Evolutionary conservation across 2,329 filamentous ascomycete species (phyloP), one percentile per base, ranked within the genome.

Genomic region (Fusarium sp.): DNA sequence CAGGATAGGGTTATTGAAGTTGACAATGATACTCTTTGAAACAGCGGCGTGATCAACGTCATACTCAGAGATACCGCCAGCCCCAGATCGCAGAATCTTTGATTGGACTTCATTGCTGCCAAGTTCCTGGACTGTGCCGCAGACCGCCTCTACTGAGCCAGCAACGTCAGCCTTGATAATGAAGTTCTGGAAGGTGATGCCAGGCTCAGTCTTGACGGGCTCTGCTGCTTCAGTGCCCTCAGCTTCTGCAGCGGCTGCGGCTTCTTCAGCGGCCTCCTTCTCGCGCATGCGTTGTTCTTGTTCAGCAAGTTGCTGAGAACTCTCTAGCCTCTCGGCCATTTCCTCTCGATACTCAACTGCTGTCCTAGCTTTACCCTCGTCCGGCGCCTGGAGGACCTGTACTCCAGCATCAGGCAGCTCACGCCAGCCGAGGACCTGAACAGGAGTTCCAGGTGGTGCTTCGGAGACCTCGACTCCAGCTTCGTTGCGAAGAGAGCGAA

Each of bases 371-470:
- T 87, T 90, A 61, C 88, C 86, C 79, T 98, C 94, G 69, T 89
- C 88, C 0, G 86, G 83, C 1, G 94, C 93, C 79, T 98, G 92
- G 1, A 99, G 83, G 10, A 97, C 90, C 80, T 93, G 89, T 72
- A 96, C 92, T 48, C 96, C 96, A 2, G 96, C 95, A 23, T 87
- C 85, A 1, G 96, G 95, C 8, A 87, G 78, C 68, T 93, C 90
- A 71, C 90, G 89, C 96, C 96, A 99, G n/a, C 96, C 96, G 65
- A 97, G 89, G 20, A 99, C 88, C 78, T 98, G 93, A 4, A 97
- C 92, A 0, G 96, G 94, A 26, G 90, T 96, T 34, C 96, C 96
- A 0, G 96, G 96, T 0, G 89, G 88, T 15, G 93, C 94, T 77
- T 93, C 89, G 1, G 82, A 71, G 17, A 98, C 81, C 14, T 89